Base-by-base conservation (phyloP, 495 filamentous ascomycete genomes). In the Aspergillus panamensis region DNA sequence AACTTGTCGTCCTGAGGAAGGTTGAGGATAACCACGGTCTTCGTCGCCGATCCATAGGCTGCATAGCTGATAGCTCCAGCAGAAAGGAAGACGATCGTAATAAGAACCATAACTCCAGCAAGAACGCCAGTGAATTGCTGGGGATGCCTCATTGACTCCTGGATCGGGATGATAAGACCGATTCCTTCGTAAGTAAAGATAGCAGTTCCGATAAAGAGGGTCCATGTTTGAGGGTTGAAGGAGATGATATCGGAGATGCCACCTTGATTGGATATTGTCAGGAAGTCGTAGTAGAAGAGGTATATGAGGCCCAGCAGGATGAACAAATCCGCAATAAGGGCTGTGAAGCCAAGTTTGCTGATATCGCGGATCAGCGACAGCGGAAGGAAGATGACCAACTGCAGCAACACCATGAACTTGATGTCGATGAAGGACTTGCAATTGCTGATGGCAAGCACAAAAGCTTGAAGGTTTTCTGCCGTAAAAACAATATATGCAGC, bases 101-200 rank as follows among this genome's bases (percentile, higher is more conserved):
- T 96, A 68, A 96, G 84, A 59, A 97, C 81, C 94, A 97, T 97
- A 54, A 97, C 90, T 53, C 80, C 81, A 32, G 82, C 90, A 51
- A 98, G 83, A 33, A 98, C 90, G 53, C 78, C 81, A 20, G 92
- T 90, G 67, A 98, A 97, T 65, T 95, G 91, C 51, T 84, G 79
- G 1, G 91, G 94, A 48, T 89, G 77, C 66, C 84, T 87, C 94
- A 98, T 98, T 3, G 92, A 94, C 66, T 94, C 90, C 73, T 98
- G 95, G 56, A 98, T 97, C 3, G 94, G 94, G 56, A 98, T 96
- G 73, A 98, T 96, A n/a, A 98, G 82, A 17, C 94, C 94, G 61
- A 98, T 92, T 17, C 94, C 94, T 67, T 98, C 94, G 62, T 96
- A 98, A 6, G 94, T 98, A 77, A 98, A 98, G 62, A 98, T 97